phyloP scores from a whole-genome alignment of 768 basidiomycete genomes.

The Tubosaeta brunneosetosa region DNA sequence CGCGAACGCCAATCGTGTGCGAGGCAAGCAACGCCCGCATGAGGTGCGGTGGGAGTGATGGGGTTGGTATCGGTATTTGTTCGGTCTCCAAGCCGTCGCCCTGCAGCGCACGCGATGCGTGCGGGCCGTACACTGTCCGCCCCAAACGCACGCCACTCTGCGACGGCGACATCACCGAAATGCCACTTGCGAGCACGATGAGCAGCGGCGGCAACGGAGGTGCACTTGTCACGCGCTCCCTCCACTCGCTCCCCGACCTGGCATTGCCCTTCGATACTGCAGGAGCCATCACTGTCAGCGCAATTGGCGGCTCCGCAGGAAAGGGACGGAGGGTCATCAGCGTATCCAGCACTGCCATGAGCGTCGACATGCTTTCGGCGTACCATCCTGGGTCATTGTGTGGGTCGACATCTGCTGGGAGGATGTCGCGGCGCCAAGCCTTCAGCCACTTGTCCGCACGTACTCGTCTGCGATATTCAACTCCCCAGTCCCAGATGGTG shows the following conservation, averaged over 20 bases:
- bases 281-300: conserved; percentile 16
- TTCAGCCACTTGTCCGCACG: conserved; percentile 21
- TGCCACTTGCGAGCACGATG: conserved; percentile 20
- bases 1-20: conserved; percentile 19
- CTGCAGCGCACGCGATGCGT: conserved; percentile 1
- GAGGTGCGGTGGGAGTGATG: conserved; percentile 34
- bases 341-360: conserved; percentile 32
- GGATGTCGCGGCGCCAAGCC: conserved; percentile 21
- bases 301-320: conserved; percentile 21
- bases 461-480: conserved; percentile 22
- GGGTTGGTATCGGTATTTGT: conserved; percentile 9
- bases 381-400: background rate
- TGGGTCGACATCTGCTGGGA: background rate
- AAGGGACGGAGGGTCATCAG: conserved; percentile 32
- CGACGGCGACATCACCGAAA: conserved; percentile 15
- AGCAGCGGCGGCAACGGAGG: conserved; percentile 32
- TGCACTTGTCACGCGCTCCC: conserved; percentile 25
- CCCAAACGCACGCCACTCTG: conserved; percentile 19
- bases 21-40: conserved; percentile 22
- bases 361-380: conserved; percentile 7
- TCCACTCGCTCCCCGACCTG: conserved; percentile 1
- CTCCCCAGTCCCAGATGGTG: conserved; percentile 20
- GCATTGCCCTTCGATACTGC: conserved; percentile 5
- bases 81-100: background rate
- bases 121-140: conserved; percentile 18